Evolutionary conservation across 1,139 yeast genomes (phyloP), one percentile per base, ranked within the genome.

Genomic region (Zygosaccharomyces sapae): DNA sequence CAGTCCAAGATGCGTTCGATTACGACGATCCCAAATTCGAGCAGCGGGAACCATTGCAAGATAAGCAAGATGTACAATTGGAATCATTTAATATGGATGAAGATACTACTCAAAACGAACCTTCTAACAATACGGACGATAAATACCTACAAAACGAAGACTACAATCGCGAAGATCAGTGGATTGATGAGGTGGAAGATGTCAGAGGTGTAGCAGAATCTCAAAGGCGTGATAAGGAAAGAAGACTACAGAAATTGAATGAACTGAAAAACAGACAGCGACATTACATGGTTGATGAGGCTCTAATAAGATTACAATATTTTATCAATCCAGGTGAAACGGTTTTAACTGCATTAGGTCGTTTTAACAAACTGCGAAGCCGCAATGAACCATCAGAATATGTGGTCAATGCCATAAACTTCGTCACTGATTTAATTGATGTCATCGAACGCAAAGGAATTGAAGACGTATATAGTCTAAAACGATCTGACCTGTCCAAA

Each of bases 391-490:
- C 37, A 22, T 20, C 13, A 10, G 25, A 31, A 13, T 50, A 41
- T 38, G 34, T 55, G 3, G 41, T 35, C 8, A 55, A 57, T 44
- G 55, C 57, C 4, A 60, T 62, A 18, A 50, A 53, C 5, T 42
- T 47, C n/a, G 33, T 60, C 13, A 48, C 61, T 12, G 58, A 57
- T 7, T 41, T 61, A 1, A 44, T 54, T 9, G 55, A 55, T 2
- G 45, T 57, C 13, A 44, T 63, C 10, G 61, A 61, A 37, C 54
- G 47, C 33, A 62, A 62, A 38, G 63, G 59, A 4, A 44, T 59
- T 5, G 47, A 53, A 2, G 52, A 59, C 38, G 55, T 61, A 2
- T 55, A 60, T 39, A 47, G 53, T 1, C 40, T 55, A 12, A 51
- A 45, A 4, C 49, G 59, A 9, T 22, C 36, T 2, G 47, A 48